phyloP scores from a whole-genome alignment of 2,329 filamentous ascomycete species.

The Sporothrix sp. region DNA sequence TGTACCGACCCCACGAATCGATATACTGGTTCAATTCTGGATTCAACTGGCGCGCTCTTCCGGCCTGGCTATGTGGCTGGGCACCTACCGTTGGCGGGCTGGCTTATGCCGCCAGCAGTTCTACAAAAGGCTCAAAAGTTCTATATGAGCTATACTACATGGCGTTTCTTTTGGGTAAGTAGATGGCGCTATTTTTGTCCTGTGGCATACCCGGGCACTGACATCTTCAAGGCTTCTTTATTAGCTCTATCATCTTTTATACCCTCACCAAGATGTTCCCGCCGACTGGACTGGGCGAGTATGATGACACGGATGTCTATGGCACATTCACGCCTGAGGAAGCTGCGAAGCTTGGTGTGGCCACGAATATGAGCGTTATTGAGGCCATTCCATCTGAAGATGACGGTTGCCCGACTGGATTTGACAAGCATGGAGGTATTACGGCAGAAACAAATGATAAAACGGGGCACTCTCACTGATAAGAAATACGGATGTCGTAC shows the following conservation, averaged over 20 bases:
- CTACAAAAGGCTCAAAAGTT: not conserved
- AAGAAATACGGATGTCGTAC: no score
- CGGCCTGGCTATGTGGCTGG: conserved; percentile 35
- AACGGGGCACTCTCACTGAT: no score
- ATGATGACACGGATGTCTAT: not conserved
- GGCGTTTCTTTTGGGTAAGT: not conserved
- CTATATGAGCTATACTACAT: not conserved
- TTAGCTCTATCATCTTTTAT: not conserved
- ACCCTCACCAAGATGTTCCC: not conserved
- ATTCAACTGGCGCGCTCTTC: conserved; percentile 25
- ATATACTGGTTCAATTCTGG: conserved; percentile 35
- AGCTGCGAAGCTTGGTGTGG: not conserved
- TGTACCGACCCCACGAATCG: conserved; percentile 27
- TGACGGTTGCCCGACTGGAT: not conserved
- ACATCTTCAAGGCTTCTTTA: not conserved
- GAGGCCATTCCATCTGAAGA: not conserved
- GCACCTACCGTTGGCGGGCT: conserved; percentile 24
- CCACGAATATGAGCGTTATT: not conserved
- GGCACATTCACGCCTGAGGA: not conserved
- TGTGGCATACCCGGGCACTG: no score
- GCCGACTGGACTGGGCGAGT: not conserved
- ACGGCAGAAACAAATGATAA: no score
- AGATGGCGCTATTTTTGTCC: no score
- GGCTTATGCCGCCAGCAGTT: not conserved
- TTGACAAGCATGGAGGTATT: not conserved